These are phyloP conservation scores for Castanopsis chinensis DNA, from an alignment of 306 rosid genomes.

Conservation along the genomic window DNA sequence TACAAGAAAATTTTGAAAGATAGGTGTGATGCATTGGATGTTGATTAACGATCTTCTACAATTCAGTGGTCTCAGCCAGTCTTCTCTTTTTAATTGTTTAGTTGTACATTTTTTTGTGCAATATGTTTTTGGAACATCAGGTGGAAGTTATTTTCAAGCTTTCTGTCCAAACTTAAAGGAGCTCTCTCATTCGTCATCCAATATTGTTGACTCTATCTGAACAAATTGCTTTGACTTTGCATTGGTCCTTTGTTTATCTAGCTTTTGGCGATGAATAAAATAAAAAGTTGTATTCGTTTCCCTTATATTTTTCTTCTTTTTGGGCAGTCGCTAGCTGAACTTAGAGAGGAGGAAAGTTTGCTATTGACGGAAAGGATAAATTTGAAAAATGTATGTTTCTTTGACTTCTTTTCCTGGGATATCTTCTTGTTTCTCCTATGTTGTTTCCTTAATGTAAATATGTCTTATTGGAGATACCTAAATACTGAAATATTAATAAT, in stretches of 20 bases:
- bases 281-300: neutral
- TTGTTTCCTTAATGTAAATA: neutral
- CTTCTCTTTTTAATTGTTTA: neutral
- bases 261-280: neutral
- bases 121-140: neutral
- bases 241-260: neutral
- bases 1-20: neutral
- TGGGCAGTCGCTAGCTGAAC: slow-evolving; percentile 75
- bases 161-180: neutral
- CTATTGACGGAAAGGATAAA: slow-evolving; percentile 64
- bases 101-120: too few species aligned
- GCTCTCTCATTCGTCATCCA: neutral
- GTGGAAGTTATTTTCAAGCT: neutral
- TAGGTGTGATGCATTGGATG: neutral
- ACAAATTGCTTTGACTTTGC: neutral
- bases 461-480: slow-evolving; percentile 1
- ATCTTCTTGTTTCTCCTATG: neutral
- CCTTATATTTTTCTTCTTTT: slow-evolving; percentile 7
- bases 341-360: slow-evolving; percentile 73
- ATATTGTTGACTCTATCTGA: too few species aligned
- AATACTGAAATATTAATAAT: slow-evolving; percentile 1
- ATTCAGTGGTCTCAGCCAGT: neutral
- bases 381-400: slow-evolving; percentile 59
- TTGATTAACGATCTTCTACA: neutral
- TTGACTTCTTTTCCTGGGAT: neutral